phyloP scores from a whole-genome alignment of 2,329 filamentous ascomycete genomes.

The Aspergillus proliferans region DNA sequence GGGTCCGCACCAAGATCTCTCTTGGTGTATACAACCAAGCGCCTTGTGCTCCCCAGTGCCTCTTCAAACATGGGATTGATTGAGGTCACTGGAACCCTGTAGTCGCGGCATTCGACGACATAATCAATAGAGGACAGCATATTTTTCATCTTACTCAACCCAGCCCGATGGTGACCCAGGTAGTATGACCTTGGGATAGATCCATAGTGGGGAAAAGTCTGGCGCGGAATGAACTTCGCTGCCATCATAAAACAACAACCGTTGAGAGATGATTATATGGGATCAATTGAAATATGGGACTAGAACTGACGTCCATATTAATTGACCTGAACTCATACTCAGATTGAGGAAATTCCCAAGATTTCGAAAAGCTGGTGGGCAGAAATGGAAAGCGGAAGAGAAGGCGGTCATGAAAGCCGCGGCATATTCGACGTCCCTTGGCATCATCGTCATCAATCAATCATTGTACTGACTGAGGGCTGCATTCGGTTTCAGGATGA shows the following conservation, averaged over 20 bases:
- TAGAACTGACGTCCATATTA: conserved; percentile 1
- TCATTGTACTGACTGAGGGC: neutral
- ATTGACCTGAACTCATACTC: neutral
- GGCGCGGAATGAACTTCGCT: conserved; percentile 63
- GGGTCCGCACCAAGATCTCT: conserved; percentile 60
- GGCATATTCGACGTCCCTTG: neutral
- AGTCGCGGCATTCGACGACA: conserved; percentile 91
- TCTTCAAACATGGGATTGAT: conserved; percentile 86
- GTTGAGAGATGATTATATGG: neutral
- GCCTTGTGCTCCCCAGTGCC: conserved; percentile 62
- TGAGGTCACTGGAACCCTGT: conserved; percentile 80
- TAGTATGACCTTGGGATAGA: conserved; percentile 86
- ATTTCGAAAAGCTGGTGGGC: neutral
- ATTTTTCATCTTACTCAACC: conserved; percentile 73
- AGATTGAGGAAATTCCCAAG: neutral
- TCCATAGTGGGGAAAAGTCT: conserved; percentile 63
- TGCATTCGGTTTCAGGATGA: neutral
- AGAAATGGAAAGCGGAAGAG: conserved; percentile 3
- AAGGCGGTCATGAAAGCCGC: conserved; percentile 2
- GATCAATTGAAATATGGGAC: neutral
- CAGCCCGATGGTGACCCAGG: conserved; percentile 83
- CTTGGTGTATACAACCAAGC: conserved; percentile 88
- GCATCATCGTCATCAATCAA: neutral
- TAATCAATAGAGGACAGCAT: conserved; percentile 76
- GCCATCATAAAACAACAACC: conserved; percentile 12